phyloP scores from a whole-genome alignment of 2,329 filamentous ascomycete species.

The Daldinia sp. region DNA sequence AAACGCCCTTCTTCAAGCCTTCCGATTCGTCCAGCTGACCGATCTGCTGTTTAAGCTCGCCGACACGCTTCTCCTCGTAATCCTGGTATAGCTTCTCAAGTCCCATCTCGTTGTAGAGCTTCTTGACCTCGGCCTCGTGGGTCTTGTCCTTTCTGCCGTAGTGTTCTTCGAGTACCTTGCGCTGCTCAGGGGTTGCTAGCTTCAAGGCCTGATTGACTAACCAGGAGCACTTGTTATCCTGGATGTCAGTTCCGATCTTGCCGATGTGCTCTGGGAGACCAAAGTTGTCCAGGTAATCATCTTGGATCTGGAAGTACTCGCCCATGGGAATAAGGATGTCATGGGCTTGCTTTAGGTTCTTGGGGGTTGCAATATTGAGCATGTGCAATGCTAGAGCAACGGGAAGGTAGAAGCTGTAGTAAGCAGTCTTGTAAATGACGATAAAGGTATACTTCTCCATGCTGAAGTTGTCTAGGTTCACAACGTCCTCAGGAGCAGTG shows the following conservation, averaged over 20 bases:
- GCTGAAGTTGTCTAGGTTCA: conserved; percentile 95
- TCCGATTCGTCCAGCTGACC: conserved; percentile 83
- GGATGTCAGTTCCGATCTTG: conserved; percentile 98
- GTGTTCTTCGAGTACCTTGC: conserved; percentile 87
- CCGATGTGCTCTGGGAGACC: conserved; percentile 92
- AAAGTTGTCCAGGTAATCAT: conserved; percentile 99
- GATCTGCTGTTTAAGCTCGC: conserved; percentile 82
- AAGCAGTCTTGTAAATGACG: conserved; percentile 99
- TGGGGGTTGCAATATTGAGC: conserved; percentile 83
- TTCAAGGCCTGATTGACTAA: conserved; percentile 93
- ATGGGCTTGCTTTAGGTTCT: conserved; percentile 89
- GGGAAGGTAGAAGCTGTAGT: conserved; percentile 99
- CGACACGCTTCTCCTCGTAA: conserved; percentile 89
- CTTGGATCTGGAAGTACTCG: conserved; percentile 99
- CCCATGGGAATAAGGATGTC: conserved; percentile 96
- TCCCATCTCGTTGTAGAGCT: conserved; percentile 86
- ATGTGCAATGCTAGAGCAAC: conserved; percentile 91
- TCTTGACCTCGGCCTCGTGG: conserved; percentile 88
- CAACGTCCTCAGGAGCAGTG: conserved; percentile 92
- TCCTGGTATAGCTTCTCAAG: conserved; percentile 86
- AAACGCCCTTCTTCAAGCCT: conserved; percentile 90
- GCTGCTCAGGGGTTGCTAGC: conserved; percentile 84
- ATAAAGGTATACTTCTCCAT: conserved; percentile 97
- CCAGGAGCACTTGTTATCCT: conserved; percentile 99
- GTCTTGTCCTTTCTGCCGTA: conserved; percentile 91